Percentiles rank a stretch among this genome's conserved stretches.
phyloP scores from a whole-genome alignment of 2,329 filamentous ascomycete genomes.

The Exophiala sp. region DNA sequence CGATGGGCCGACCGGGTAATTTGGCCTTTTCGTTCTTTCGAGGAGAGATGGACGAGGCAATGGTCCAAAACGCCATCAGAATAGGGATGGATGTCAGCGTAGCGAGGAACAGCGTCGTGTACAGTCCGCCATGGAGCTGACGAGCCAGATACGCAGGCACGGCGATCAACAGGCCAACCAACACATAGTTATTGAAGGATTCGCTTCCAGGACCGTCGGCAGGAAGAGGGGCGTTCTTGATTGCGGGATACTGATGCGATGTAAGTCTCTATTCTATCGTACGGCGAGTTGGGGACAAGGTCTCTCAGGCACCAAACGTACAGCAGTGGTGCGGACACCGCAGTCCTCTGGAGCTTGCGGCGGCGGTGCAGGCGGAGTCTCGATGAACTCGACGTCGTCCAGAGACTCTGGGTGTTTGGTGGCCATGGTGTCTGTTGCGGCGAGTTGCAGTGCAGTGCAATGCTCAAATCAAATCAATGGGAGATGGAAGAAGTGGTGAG shows the following conservation, averaged over 20 bases:
- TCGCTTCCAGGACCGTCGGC: conserved; percentile 80
- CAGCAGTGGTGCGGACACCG: conserved; percentile 57
- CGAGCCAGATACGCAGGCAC: conserved; percentile 77
- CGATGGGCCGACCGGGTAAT: conserved; percentile 77
- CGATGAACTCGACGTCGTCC: conserved; percentile 49
- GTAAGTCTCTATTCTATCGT: background rate
- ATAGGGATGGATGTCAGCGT: conserved; percentile 73
- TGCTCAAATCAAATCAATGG: too few relatives aligned
- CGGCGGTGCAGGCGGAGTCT: conserved; percentile 54
- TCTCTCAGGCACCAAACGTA: conserved; percentile 36
- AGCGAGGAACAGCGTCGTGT: conserved; percentile 82
- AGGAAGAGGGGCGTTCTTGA: conserved; percentile 90
- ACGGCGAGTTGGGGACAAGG: background rate
- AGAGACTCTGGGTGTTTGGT: conserved; percentile 42
- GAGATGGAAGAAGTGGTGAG: too few relatives aligned
- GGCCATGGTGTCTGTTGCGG: conserved; percentile 34
- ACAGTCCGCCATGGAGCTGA: conserved; percentile 75
- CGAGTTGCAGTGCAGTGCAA: too few relatives aligned
- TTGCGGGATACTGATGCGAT: conserved; percentile 64
- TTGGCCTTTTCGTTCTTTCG: conserved; percentile 89
- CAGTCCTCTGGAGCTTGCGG: conserved; percentile 49
- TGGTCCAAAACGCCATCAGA: conserved; percentile 73
- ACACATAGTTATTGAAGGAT: conserved; percentile 75
- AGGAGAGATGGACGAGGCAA: conserved; percentile 72
- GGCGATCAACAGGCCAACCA: conserved; percentile 62